Evolutionary conservation across 257 asterid species (phyloP), one percentile per base, ranked within the genome.

Genomic region (Hygrophila difformis): DNA sequence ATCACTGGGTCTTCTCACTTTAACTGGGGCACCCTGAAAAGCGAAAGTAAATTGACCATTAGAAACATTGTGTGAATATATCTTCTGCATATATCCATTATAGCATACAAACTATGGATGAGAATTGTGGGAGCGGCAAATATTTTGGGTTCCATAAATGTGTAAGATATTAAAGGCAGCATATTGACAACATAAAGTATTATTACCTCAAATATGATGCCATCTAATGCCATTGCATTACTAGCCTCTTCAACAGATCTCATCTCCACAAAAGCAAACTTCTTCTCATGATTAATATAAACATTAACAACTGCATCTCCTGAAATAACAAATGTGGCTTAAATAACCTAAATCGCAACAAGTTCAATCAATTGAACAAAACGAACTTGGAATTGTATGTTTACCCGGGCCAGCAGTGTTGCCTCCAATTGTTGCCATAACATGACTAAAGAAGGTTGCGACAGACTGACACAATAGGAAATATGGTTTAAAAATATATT

Each of bases 231-330:
- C 97, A 84, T 88, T n/a, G 97, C 97, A 67, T 88, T 88, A 62
- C 97, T 88, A 47, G 97, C 97, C 72, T 88, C 97, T 71, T 88
- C 97, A 47, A 88, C 95, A 34, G 97, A 84, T 66, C 97, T 74
- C 97, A 88, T 88, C 67, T 88, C 97, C 65, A 88, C 95, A 48
- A 88, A 88, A 21, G 97, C 97, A 61, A 88, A 88, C 58, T 88
- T 88, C 70, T 84, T 88, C 73, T 88, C 95, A 44, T 88, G 95
- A 73, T 82, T 85, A 18, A 85, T 83, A 58, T 87, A 87, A 60
- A 87, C 97, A 67, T 87, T 83, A 40, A 87, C 97, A 24, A 87
- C 97, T 23, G 99, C 99, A 68, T 91, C 96, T 39, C 99, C 99
- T 91, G 92, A 49, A 57, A 66, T 42, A 39, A 20, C 49, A 26